phyloP scores from a whole-genome alignment of 352 stramenopile species.

The Globisporangium solare region DNA sequence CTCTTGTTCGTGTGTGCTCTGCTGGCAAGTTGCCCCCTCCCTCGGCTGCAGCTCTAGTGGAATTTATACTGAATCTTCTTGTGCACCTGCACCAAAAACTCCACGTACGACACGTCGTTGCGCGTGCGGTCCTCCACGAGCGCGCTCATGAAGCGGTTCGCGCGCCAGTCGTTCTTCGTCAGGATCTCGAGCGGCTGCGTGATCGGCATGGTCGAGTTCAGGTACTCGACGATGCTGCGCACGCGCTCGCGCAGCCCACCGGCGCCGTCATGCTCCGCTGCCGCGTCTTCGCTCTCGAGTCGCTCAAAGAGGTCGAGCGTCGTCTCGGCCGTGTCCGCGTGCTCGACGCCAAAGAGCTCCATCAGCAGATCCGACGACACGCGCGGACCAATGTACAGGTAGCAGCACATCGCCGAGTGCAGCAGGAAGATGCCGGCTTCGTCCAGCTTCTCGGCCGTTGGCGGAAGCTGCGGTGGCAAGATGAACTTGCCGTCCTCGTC shows the following conservation, averaged over 20 bases:
- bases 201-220: slow-evolving; percentile 81
- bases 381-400: slow-evolving; percentile 85
- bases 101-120: slow-evolving; percentile 87
- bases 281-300: slow-evolving; percentile 37
- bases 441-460: slow-evolving; percentile 83
- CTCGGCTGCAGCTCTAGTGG: slow-evolving; percentile 39
- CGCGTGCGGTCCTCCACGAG: slow-evolving; percentile 84
- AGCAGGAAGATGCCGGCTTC: slow-evolving; percentile 85
- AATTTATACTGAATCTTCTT: slow-evolving; percentile 92
- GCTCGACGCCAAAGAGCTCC: slow-evolving; percentile 81
- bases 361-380: slow-evolving; percentile 60
- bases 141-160: slow-evolving; percentile 79
- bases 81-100: slow-evolving; percentile 88
- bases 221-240: slow-evolving; percentile 67
- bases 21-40: neutral
- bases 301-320: slow-evolving; percentile 67
- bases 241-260: slow-evolving; percentile 58
- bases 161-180: slow-evolving; percentile 81
- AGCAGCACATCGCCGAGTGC: slow-evolving; percentile 83
- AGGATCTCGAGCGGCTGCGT: slow-evolving; percentile 80
- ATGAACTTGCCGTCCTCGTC: slow-evolving; percentile 76
- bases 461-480: slow-evolving; percentile 64
- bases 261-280: slow-evolving; percentile 7
- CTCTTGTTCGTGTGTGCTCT: neutral
- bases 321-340: slow-evolving; percentile 71